Evolutionary conservation across 805 yeast species (phyloP).

Genomic region (Schizosaccharomyces japonicus): DNA sequence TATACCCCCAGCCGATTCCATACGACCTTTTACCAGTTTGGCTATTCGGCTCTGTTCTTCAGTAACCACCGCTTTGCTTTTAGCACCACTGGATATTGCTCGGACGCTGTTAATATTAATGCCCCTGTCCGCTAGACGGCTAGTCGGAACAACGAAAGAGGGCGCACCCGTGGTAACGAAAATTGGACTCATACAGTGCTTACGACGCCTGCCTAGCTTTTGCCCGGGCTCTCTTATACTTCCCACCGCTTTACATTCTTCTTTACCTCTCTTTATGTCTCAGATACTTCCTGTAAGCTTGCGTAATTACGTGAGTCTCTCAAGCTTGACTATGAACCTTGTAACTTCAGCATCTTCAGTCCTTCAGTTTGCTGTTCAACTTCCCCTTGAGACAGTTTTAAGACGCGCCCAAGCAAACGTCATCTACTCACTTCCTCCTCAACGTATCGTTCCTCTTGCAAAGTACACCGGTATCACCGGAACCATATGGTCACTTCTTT

Average conservation of each 20-base stretch:
- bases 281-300: constrained; percentile 43
- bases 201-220: constrained; percentile 13
- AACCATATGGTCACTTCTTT: constrained; percentile 27
- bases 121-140: constrained; percentile 27
- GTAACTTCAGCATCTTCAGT: constrained; percentile 37
- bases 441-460: constrained; percentile 33
- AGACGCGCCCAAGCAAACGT: constrained; percentile 50
- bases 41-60: constrained; percentile 46
- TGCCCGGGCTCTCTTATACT: constrained; percentile 37
- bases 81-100: constrained; percentile 64
- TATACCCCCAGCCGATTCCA: constrained; percentile 57
- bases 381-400: constrained; percentile 72
- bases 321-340: constrained; percentile 30
- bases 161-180: no score
- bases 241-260: constrained; percentile 47
- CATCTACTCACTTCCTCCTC: constrained; percentile 23
- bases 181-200: not conserved
- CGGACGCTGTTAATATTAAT: constrained; percentile 57
- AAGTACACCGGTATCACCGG: constrained; percentile 32
- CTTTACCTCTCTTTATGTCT: constrained; percentile 35
- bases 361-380: constrained; percentile 43
- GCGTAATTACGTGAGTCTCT: constrained; percentile 27
- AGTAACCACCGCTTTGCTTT: constrained; percentile 41
- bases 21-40: constrained; percentile 49
- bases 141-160: no score